Base-by-base conservation (phyloP, 2,329 filamentous ascomycete genomes). In the Thermoascus crustaceus region DNA sequence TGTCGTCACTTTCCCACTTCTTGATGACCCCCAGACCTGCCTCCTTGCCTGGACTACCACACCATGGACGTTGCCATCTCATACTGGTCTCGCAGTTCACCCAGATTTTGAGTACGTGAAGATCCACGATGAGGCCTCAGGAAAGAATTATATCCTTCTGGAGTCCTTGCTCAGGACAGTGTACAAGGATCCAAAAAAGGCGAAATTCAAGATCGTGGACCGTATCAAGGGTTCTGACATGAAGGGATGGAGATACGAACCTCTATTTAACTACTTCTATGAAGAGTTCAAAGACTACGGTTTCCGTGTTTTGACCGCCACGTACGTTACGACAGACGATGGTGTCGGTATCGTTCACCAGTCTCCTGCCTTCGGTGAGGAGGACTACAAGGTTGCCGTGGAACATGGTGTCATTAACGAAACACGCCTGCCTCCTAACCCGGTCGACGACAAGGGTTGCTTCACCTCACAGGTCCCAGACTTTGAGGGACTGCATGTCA, bases 341-440 rank as follows among this genome's bases (percentile, higher is more conserved):
- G 89, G 89, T 78, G 85, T 86, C 21, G 89, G 89, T 54, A 82
- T 96, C 43, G 89, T 96, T 29, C 89, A 96, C 61, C 87, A 95
- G 61, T 76, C 89, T 4, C 89, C 89, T 2, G 86, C 87, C 1
- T 95, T 89, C 55, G 89, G 89, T 74, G 85, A 95, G 64, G 89
- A 95, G 46, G 89, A 96, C 80, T 95, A 94, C 69, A 81, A 80
- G 46, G 78, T 91, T 40, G 85, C 83, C 6, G 61, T 87, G 41
- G 78, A 81, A 38, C 70, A 77, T 30, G 88, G 86, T 26, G 74
- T 94, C 49, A 82, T 95, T 54, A 82, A 64, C 43, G 82, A 87
- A 46, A 74, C 76, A 39, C 78, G 85, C 35, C 71, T 78, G 22
- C 86, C 89, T n/a, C 87, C 88, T 1, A 89, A 93, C 55, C 89